phyloP scores from a whole-genome alignment of 345 rosid genomes.

The Citrus inodora region DNA sequence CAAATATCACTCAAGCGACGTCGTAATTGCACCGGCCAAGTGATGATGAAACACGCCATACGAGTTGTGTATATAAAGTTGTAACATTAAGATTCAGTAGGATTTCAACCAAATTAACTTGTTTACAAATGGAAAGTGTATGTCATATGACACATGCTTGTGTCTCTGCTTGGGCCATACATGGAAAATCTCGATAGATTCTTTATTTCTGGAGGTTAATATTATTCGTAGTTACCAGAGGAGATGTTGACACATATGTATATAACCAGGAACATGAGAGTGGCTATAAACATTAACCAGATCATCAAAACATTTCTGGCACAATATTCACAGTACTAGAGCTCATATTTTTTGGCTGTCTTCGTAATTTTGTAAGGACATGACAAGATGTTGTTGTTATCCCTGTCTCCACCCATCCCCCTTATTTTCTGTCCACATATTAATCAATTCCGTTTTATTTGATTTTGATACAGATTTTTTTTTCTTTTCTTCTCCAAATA shows the following conservation, averaged over 20 bases:
- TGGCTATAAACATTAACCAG: neutral
- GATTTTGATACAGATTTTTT: too few relatives aligned
- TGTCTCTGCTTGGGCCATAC: conserved; percentile 5
- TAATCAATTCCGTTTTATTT: neutral
- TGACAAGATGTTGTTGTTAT: neutral
- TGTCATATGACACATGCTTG: conserved; percentile 1
- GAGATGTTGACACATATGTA: neutral
- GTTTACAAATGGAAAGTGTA: neutral
- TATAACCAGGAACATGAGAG: neutral
- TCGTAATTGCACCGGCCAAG: neutral
- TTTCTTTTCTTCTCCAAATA: too few relatives aligned
- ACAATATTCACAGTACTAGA: neutral
- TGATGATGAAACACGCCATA: neutral
- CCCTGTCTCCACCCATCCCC: neutral
- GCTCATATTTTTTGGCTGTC: neutral
- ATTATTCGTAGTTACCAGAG: neutral
- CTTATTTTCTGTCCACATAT: neutral
- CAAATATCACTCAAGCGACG: neutral
- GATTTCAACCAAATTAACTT: neutral
- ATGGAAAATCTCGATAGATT: conserved; percentile 2
- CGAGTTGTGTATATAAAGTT: neutral
- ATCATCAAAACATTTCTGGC: neutral
- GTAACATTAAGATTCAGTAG: neutral
- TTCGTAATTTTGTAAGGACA: too few relatives aligned
- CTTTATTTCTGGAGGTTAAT: neutral